These are phyloP conservation scores for Kregervanrija fluxuum DNA, from an alignment of 805 yeast species.

Conservation along the genomic window DNA sequence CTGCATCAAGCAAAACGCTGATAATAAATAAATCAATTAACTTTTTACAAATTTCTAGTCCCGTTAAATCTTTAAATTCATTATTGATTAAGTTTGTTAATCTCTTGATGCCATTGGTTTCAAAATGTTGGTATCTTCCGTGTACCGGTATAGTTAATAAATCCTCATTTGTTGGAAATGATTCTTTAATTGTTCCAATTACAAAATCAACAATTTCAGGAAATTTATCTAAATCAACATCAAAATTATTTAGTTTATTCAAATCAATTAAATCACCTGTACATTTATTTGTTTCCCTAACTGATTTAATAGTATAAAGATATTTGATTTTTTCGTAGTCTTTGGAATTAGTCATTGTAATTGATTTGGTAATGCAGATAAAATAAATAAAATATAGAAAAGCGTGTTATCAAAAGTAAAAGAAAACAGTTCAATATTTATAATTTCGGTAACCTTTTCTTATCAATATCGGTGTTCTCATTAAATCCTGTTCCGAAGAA, in stretches of 20 bases:
- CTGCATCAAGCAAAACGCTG: slow-evolving; percentile 60
- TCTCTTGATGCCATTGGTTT: slow-evolving; percentile 41
- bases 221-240: slow-evolving; percentile 37
- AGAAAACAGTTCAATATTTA: too few species aligned
- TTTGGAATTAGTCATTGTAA: background rate
- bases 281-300: slow-evolving; percentile 42
- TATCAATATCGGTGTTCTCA: too few species aligned
- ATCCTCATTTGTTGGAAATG: slow-evolving; percentile 34
- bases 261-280: slow-evolving; percentile 35
- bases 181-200: slow-evolving; percentile 34
- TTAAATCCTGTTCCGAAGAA: too few species aligned
- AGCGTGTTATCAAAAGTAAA: too few species aligned
- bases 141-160: slow-evolving; percentile 50
- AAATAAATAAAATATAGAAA: background rate
- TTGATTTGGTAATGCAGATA: background rate
- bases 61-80: slow-evolving; percentile 26
- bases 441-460: too few species aligned
- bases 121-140: slow-evolving; percentile 63
- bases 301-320: slow-evolving; percentile 45
- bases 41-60: slow-evolving; percentile 43
- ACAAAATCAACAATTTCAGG: slow-evolving; percentile 40
- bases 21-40: slow-evolving; percentile 52
- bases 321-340: slow-evolving; percentile 22
- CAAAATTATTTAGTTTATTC: slow-evolving; percentile 34
- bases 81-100: slow-evolving; percentile 34